Evolutionary conservation across 306 rosid genomes (phyloP), one percentile per base, ranked within the genome.

Genomic region (Dalbergia oliveri): DNA sequence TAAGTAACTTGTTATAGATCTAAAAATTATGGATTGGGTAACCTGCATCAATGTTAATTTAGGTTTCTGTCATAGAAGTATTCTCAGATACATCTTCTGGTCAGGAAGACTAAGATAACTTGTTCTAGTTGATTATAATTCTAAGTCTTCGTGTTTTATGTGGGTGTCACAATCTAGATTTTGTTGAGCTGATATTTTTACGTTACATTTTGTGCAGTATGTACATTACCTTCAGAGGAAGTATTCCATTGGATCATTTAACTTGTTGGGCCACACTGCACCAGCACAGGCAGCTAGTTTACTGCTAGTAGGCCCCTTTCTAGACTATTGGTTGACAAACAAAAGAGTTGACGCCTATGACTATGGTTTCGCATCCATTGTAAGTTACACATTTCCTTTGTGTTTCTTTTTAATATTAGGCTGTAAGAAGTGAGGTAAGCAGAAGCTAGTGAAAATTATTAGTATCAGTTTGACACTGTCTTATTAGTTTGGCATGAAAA

Each of bases 141-240:
- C 37, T 44, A 72, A 26, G 23, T 8, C 61, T 66, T 61, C 59
- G 61, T 13, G 33, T 31, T 60, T 71, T 63, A 53, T 72, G 23
- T 15, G 53, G 75, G 59, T 54, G 57, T 61, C 56, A 53, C 56
- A 13, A 43, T 69, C 81, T 65, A 70, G 56, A 56, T 67, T 51
- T 51, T 50, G 18, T 66, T 76, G 80, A 74, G 65, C 78, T 87
- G 57, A 77, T 70, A 13, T 66, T 77, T 26, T 71, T 56, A 9
- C 66, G 26, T 75, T 69, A 66, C 60, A 14, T 83, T 72, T 73
- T 81, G 19, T 84, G 88, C 91, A 92, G 97, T 90, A 89, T 75
- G 94, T 92, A n/a, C 94, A 90, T 86, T 86, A 16, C 77, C 97
- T 92, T 77, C 97, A 92, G 79, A 84, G 94, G 70, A 92, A 90